Base-by-base conservation (phyloP, 495 filamentous ascomycete genomes). In the Penicillium cosmopolitanum region DNA sequence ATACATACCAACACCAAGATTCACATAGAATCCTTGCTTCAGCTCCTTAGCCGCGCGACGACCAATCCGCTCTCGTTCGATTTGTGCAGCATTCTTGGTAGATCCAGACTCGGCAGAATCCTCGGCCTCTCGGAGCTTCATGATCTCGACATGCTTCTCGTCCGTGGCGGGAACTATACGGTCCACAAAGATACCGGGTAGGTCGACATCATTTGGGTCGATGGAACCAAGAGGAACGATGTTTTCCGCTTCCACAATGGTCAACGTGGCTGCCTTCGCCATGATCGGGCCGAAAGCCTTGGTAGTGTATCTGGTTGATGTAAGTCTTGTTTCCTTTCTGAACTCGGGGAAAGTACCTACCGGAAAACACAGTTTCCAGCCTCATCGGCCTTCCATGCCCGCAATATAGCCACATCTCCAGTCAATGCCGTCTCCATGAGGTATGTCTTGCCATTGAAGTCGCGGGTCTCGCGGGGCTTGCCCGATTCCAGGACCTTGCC, bases 11-110 rank as follows among this genome's bases (percentile, higher is more conserved):
- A 97, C 93, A 28, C 93, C 93, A 15, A 97, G 77, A 67, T 97
- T 97, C 28, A 92, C 93, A 71, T 96, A 96, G 82, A 90, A 95
- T 60, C 93, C 93, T 61, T 95, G 90, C 79, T 96, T 90, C 67
- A 97, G 91, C 73, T 97, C 93, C 79, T 93, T 96, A 10, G 93
- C 93, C 0, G 93, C 92, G 38, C 93, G 77, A 55, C 82, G 83
- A 7, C 91, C 91, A 67, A 97, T 97, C 4, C 88, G 78, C 70
- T 94, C 90, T 53, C 93, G 80, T 77, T 90, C 89, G 21, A 80
- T 79, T 18, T 87, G 86, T 11, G 82, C 84, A 42, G 86, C 83
- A 21, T 85, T 86, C 2, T 79, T 82, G 9, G 83, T 84, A 0
- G 90, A 75, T 2, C 72, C 76, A 9, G 70, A 73, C 65, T 79